Evolutionary conservation across 2,329 filamentous ascomycete genomes (phyloP).

Genomic region (Aspergillus awamori): DNA sequence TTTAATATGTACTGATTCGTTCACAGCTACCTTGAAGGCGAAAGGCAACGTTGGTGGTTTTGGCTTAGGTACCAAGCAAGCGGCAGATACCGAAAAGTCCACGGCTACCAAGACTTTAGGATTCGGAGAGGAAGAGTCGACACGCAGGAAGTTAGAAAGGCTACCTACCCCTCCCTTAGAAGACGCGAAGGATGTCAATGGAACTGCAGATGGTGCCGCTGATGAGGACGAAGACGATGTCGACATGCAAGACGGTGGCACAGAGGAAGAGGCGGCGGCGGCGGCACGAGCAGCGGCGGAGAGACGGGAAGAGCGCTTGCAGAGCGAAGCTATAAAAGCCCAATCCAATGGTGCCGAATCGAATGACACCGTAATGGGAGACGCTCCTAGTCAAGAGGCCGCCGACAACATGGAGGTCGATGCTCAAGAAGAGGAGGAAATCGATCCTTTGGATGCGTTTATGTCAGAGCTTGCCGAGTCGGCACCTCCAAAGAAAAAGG

Average conservation of each 20-base stretch:
- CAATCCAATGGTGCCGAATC: slow-evolving; percentile 45
- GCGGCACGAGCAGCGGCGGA: slow-evolving; percentile 84
- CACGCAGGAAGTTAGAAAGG: slow-evolving; percentile 85
- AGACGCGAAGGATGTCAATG: slow-evolving; percentile 61
- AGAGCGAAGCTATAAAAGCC: slow-evolving; percentile 44
- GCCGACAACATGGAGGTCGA: slow-evolving; percentile 44
- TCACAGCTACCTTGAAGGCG: slow-evolving; percentile 61
- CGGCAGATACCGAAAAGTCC: slow-evolving; percentile 66
- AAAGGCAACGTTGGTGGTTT: slow-evolving; percentile 80
- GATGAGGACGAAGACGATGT: slow-evolving; percentile 75
- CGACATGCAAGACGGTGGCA: slow-evolving; percentile 74
- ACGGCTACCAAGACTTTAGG: slow-evolving; percentile 74
- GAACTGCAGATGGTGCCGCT: slow-evolving; percentile 53
- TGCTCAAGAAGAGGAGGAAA: slow-evolving; percentile 56
- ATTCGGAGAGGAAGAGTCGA: slow-evolving; percentile 85
- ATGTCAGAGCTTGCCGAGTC: slow-evolving; percentile 73
- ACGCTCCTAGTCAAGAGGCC: slow-evolving; percentile 41
- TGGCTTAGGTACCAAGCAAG: slow-evolving; percentile 71
- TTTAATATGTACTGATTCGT: slow-evolving; percentile 17
- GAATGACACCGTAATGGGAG: slow-evolving; percentile 51
- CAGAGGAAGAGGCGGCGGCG: slow-evolving; percentile 84
- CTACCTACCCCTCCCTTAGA: slow-evolving; percentile 76
- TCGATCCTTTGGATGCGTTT: slow-evolving; percentile 95
- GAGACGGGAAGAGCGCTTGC: slow-evolving; percentile 71
- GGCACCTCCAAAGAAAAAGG: slow-evolving; percentile 45